Evolutionary conservation across 2,329 filamentous ascomycete species (phyloP).

Genomic region (Ophiocordyceps camponoti-floridani): DNA sequence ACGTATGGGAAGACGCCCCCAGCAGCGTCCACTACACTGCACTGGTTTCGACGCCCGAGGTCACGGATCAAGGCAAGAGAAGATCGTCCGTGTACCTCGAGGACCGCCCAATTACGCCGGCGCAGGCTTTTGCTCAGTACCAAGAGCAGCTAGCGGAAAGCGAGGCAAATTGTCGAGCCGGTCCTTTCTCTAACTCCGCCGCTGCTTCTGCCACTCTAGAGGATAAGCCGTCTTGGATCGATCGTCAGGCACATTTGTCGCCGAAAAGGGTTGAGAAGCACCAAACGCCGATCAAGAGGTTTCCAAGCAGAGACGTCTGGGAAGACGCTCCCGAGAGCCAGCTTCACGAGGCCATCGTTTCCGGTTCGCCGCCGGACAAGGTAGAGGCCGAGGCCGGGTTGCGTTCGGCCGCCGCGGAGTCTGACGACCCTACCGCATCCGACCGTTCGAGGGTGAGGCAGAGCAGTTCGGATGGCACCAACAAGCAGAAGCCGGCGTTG

Average conservation of each 20-base stretch:
- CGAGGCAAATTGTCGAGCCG: constrained; percentile 18
- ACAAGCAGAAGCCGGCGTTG: constrained; percentile 21
- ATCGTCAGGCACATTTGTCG: constrained; percentile 29
- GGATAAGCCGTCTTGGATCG: constrained; percentile 24
- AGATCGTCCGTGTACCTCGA: constrained; percentile 10
- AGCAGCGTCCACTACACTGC: constrained; percentile 64
- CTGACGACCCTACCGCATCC: constrained; percentile 27
- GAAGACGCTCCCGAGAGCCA: constrained; percentile 81
- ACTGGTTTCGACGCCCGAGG: constrained; percentile 64
- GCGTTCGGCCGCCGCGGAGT: constrained; percentile 16
- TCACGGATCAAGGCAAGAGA: constrained; percentile 20
- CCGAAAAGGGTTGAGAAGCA: constrained; percentile 24
- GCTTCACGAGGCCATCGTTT: constrained; percentile 59
- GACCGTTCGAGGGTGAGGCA: constrained; percentile 35
- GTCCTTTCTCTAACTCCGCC: constrained; percentile 10
- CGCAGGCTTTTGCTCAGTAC: constrained; percentile 46
- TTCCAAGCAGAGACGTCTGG: constrained; percentile 88
- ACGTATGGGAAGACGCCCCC: constrained; percentile 94
- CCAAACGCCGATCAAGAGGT: constrained; percentile 42
- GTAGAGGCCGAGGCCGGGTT: constrained; percentile 10
- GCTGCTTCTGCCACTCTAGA: constrained; percentile 3
- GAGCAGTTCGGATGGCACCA: constrained; percentile 16
- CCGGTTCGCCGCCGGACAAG: constrained; percentile 12
- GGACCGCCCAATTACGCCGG: constrained; percentile 33
- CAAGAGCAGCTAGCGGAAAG: constrained; percentile 48